Conservation (phyloP, 208 protist genomes). For the Balamuthia mandrillaris region DNA sequence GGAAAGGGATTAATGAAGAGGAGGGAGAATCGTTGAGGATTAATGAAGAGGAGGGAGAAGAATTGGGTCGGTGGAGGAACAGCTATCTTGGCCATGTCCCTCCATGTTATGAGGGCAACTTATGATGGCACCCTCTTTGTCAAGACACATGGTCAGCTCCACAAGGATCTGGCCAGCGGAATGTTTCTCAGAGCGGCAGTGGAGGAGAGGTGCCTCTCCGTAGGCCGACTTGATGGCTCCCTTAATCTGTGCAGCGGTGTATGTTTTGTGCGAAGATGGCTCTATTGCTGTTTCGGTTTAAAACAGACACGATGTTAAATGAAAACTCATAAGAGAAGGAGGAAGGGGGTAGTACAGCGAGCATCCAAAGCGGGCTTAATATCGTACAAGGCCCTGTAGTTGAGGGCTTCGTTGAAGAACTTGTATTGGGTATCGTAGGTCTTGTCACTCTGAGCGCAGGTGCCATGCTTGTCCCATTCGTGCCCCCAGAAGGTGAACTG, state of each 20-base stretch:
- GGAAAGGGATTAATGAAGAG: too few species aligned
- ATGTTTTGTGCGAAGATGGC: not conserved
- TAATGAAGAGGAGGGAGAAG: too few species aligned
- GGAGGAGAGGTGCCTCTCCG: not conserved
- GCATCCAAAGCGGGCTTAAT: not conserved
- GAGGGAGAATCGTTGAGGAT: too few species aligned
- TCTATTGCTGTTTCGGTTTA: not conserved
- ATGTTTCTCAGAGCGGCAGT: not conserved
- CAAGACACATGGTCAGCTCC: too few species aligned
- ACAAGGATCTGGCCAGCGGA: too few species aligned
- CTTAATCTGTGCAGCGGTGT: not conserved
- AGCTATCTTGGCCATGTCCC: too few species aligned
- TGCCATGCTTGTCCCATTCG: constrained; percentile 35
- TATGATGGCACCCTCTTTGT: too few species aligned
- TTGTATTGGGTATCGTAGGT: not conserved
- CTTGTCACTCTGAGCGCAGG: not conserved
- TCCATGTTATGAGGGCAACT: too few species aligned
- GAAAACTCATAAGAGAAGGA: too few species aligned
- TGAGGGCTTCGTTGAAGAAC: constrained; percentile 13
- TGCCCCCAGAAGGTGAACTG: constrained; percentile 40
- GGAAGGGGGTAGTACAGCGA: too few species aligned
- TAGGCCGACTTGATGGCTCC: not conserved
- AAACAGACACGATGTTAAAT: too few species aligned
- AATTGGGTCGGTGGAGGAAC: too few species aligned
- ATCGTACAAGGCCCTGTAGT: not conserved